Percentiles rank a stretch among this genome's conserved stretches.
Evolutionary conservation across 2,329 filamentous ascomycete genomes (phyloP).

Genomic region (Grosmannia serpens): DNA sequence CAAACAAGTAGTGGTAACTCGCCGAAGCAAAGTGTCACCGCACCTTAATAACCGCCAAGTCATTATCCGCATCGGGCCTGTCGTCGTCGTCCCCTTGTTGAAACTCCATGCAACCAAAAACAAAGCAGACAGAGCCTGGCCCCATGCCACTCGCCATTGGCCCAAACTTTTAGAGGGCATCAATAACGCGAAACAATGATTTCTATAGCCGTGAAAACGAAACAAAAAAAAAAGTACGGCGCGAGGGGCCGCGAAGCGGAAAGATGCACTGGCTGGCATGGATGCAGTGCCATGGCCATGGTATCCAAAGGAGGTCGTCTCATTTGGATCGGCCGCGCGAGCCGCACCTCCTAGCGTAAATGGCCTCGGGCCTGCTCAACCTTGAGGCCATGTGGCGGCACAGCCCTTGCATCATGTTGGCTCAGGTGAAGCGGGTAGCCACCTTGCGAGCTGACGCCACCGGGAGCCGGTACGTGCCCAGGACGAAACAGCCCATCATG

Average conservation of each 20-base stretch:
- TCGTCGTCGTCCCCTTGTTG: background rate
- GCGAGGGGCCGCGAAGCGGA: background rate
- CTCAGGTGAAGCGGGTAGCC: slow-evolving; percentile 13
- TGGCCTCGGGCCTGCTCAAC: slow-evolving; percentile 5
- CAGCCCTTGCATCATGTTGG: slow-evolving; percentile 9
- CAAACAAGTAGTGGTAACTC: background rate
- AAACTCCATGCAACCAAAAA: background rate
- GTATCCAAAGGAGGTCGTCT: background rate
- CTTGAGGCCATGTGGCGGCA: slow-evolving; percentile 11
- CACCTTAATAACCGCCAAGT: background rate
- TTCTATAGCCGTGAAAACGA: background rate
- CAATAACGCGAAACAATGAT: background rate
- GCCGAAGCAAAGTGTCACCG: background rate
- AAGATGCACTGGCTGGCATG: background rate
- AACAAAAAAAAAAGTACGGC: background rate
- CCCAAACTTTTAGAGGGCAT: background rate
- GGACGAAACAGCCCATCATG: slow-evolving; percentile 17
- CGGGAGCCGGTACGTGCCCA: slow-evolving; percentile 11
- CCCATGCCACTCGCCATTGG: background rate
- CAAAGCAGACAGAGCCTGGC: background rate
- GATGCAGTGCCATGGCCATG: background rate
- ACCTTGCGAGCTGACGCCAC: slow-evolving; percentile 9
- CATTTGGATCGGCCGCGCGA: background rate
- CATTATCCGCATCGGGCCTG: background rate
- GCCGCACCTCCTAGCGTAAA: background rate